phyloP scores from a whole-genome alignment of 2,329 filamentous ascomycete genomes.

The Periconia macrospinosa region DNA sequence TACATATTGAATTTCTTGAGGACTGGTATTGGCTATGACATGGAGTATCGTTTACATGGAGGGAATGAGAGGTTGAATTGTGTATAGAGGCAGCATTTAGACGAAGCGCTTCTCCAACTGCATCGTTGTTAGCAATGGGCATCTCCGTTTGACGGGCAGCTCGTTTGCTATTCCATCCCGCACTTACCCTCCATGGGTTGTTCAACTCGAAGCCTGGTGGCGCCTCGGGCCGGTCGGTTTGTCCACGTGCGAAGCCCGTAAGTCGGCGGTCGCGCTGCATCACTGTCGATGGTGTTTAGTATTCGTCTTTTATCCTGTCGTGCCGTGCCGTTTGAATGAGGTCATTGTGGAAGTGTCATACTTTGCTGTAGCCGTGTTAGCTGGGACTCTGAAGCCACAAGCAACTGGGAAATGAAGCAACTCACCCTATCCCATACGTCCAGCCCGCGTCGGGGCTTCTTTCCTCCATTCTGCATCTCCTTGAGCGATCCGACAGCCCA shows the following conservation, averaged over 20 bases:
- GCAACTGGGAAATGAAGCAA: conserved; percentile 11
- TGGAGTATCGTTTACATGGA: neutral
- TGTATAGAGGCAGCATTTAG: conserved; percentile 17
- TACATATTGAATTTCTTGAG: neutral
- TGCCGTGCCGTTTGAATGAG: conserved; percentile 23
- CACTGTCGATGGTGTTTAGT: conserved; percentile 52
- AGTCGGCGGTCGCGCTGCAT: conserved; percentile 67
- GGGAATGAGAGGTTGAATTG: neutral
- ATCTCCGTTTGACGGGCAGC: too few relatives aligned
- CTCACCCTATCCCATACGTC: conserved; percentile 68
- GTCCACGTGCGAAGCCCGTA: conserved; percentile 63
- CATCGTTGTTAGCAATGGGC: conserved; percentile 23
- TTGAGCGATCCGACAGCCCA: conserved; percentile 60
- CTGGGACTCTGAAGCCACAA: conserved; percentile 15
- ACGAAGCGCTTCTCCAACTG: conserved; percentile 44
- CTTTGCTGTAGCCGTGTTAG: conserved; percentile 58
- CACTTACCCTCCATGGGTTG: conserved; percentile 67
- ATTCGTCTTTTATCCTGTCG: conserved; percentile 1
- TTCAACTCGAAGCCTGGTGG: conserved; percentile 67
- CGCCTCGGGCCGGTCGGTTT: conserved; percentile 61
- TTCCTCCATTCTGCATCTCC: conserved; percentile 65
- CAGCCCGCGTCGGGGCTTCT: conserved; percentile 60
- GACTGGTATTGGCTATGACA: neutral
- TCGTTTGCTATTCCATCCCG: neutral
- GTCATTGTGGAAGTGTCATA: conserved; percentile 44